Conservation (phyloP, 768 basidiomycete species). For the Rubroboletus pulcherrimus region DNA sequence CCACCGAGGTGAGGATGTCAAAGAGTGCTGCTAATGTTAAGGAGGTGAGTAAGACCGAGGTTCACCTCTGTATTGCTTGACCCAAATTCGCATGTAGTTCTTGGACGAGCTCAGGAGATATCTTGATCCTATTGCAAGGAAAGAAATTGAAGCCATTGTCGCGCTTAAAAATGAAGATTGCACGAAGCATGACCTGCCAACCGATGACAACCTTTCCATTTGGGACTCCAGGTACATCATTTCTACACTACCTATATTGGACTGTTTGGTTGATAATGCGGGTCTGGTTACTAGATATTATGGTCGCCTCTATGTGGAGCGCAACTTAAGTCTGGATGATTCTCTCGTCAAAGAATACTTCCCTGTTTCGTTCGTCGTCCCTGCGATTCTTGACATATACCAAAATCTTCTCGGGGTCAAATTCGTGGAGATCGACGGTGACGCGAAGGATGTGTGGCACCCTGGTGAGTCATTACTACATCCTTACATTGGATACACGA, state of each 20-base stretch:
- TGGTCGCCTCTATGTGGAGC: conserved; percentile 47
- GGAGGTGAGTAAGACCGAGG: conserved; percentile 37
- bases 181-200: conserved; percentile 51
- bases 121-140: conserved; percentile 65
- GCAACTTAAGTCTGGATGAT: conserved; percentile 64
- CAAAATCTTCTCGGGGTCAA: conserved; percentile 72
- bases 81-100: conserved; percentile 44
- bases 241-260: not conserved
- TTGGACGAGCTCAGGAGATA: conserved; percentile 68
- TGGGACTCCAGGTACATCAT: conserved; percentile 77
- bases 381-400: conserved; percentile 76
- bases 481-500: not conserved
- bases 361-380: conserved; percentile 76
- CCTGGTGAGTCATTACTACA: conserved; percentile 44
- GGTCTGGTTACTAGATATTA: conserved; percentile 21
- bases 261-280: not conserved
- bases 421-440: conserved; percentile 51
- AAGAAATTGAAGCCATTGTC: conserved; percentile 62
- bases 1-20: conserved; percentile 81
- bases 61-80: not conserved
- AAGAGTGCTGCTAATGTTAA: conserved; percentile 60
- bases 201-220: conserved; percentile 66
- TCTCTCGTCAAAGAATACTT: conserved; percentile 82
- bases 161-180: conserved; percentile 73
- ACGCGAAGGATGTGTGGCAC: conserved; percentile 71